These are phyloP conservation scores for Trametes versicolor DNA, from an alignment of 1,284 basidiomycete species.

Conservation along the genomic window DNA sequence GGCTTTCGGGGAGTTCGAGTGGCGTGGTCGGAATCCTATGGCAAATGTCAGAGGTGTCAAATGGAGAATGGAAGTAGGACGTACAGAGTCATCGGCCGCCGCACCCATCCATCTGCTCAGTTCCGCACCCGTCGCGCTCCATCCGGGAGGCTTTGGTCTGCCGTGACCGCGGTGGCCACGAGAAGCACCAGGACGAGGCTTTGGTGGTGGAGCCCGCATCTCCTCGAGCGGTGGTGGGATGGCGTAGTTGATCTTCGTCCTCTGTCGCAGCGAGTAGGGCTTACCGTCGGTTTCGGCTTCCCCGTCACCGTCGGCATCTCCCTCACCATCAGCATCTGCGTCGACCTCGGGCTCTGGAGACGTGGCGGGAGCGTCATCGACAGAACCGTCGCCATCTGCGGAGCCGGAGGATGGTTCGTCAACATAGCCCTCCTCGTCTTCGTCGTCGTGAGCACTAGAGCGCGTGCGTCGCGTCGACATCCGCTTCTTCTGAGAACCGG, in stretches of 20 bases:
- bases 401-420: constrained; percentile 58
- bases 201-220: constrained; percentile 57
- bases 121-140: constrained; percentile 81
- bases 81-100: constrained; percentile 73
- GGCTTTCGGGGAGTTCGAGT: constrained; percentile 73
- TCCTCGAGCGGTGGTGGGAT: constrained; percentile 82
- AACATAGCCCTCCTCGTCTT: constrained; percentile 64
- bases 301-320: constrained; percentile 52
- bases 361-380: constrained; percentile 62
- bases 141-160: constrained; percentile 64
- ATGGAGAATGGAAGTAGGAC: constrained; percentile 34
- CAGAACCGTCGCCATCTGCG: constrained; percentile 63
- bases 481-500: constrained; percentile 26
- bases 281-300: constrained; percentile 48
- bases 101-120: constrained; percentile 80
- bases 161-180: constrained; percentile 46
- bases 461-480: constrained; percentile 40
- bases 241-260: constrained; percentile 77
- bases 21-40: constrained; percentile 75
- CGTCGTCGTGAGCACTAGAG: constrained; percentile 29
- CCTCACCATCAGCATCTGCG: constrained; percentile 55
- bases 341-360: constrained; percentile 60
- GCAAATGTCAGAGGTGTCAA: neutral
- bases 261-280: constrained; percentile 71
- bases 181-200: constrained; percentile 41